Base-by-base conservation (phyloP, 352 stramenopile genomes). In the Phytophthora brassicae region DNA sequence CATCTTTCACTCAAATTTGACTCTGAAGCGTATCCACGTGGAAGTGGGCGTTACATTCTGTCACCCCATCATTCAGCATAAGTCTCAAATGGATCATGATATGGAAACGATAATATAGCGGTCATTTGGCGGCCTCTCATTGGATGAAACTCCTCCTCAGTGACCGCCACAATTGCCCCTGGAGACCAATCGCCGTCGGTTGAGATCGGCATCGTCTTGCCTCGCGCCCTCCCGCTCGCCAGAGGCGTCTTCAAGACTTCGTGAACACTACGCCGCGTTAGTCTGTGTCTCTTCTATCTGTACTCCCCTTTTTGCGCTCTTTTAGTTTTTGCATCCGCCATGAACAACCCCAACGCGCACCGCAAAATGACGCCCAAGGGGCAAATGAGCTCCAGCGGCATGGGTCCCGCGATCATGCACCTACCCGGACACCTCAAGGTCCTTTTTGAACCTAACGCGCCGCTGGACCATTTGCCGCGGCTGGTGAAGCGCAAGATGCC, bases 301-400 rank as follows among this genome's bases (percentile, higher is more conserved):
- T 24, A 3, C 4, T 42, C 56, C 19, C 4, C 9, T 29, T 48
- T 6, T 56, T 9, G 0, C 0, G 6, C 24, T 38, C 39, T 17
- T 29, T 16, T 39, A 22, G 13, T 2, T 5, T 14, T 28, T 44
- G 36, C 24, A 66, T 29, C 42, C 19, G 48, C 60, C 64, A 79
- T 83, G 71, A 76, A 22, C 51, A 75, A 79, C 58, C 71, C 71
- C 44, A 92, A 92, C 29, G 75, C 84, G 65, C 84, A 92, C 56
- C 81, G 86, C 50, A 94, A 94, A 79, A 92, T 92, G 80, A 94
- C 86, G 53, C 86, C 86, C 50, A 94, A 94, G 74, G 86, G 86
- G 41, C 86, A 94, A 68, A 94, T 94, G 86, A 92, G 83, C 66
- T 84, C 74, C 61, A 94, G 86, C 44, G 86, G 86, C 71, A 92